These are phyloP conservation scores for Mycena galopus DNA, from an alignment of 768 basidiomycete genomes.

Conservation along the genomic window DNA sequence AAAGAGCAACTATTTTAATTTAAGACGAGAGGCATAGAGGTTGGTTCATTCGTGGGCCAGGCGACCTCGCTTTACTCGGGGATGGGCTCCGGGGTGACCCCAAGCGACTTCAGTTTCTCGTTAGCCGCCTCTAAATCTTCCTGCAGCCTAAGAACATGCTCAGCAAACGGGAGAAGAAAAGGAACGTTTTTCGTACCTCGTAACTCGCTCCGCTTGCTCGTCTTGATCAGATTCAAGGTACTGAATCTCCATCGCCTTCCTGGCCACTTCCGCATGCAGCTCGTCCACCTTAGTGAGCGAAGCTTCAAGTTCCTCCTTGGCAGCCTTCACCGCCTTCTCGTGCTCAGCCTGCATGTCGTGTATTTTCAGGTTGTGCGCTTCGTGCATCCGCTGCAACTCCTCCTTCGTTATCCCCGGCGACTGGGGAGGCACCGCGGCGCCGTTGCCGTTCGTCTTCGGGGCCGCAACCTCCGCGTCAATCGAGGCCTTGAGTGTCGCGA, in stretches of 20 bases:
- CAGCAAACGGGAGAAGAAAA: slow-evolving; percentile 41
- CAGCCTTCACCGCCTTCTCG: slow-evolving; percentile 65
- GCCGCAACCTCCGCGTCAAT: slow-evolving; percentile 61
- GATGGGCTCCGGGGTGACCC: slow-evolving; percentile 20
- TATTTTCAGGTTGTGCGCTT: slow-evolving; percentile 88
- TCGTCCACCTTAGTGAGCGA: slow-evolving; percentile 64
- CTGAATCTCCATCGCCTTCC: slow-evolving; percentile 86
- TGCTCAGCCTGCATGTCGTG: slow-evolving; percentile 79
- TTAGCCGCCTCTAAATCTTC: slow-evolving; percentile 70
- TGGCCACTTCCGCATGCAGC: slow-evolving; percentile 69
- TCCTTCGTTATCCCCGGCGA: slow-evolving; percentile 75
- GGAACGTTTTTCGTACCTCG: slow-evolving; percentile 71
- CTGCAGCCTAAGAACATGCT: slow-evolving; percentile 64
- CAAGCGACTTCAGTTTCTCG: slow-evolving; percentile 56
- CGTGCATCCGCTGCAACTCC: slow-evolving; percentile 82
- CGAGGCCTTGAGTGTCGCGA: slow-evolving; percentile 73
- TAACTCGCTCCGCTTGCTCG: slow-evolving; percentile 79
- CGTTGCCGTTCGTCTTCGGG: slow-evolving; percentile 69
- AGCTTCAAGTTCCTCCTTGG: slow-evolving; percentile 70
- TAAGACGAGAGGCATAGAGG: slow-evolving; percentile 29
- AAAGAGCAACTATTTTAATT: slow-evolving; percentile 22
- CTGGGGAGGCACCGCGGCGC: slow-evolving; percentile 50
- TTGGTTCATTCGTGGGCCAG: too few relatives aligned
- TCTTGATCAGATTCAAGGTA: slow-evolving; percentile 86
- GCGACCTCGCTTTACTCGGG: slow-evolving; percentile 33